Evolutionary conservation across 1,139 yeast species (phyloP), one percentile per base, ranked within the genome.

Genomic region (Yamadazyma sp.): DNA sequence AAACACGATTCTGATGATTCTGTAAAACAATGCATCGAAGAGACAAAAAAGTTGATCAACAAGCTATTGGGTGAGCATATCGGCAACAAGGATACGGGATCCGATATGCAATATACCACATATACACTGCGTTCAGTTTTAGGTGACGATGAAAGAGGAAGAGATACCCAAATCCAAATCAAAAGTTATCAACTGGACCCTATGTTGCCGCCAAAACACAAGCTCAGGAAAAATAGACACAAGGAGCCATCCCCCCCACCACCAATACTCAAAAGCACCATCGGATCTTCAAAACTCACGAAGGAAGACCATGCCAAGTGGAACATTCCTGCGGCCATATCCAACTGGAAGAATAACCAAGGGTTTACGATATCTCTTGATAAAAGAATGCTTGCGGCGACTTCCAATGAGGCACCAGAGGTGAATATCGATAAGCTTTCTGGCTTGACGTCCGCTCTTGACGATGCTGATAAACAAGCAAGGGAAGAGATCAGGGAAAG

Each of bases 291-390:
- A 4, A 80, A 74, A 49, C 58, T 85, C n/a, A 77, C 92, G 0
- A 80, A 80, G 29, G 88, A 84, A 50, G 96, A 89, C 42, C 83
- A 82, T 43, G 81, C 77, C 26, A 76, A 80, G 44, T 92, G 97
- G 97, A 74, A 76, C 35, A 88, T 92, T 21, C 97, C 98, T 0
- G 83, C 96, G 0, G 89, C 95, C 1, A 78, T 92, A 1, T 90
- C 97, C 1, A 89, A 88, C 58, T 92, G 98, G 98, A 90, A 90
- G 59, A 92, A 92, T 57, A 88, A 92, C 18, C 85, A 86, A 48
- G 97, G 98, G 3, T 89, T 82, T 57, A 81, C 96, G 1, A 83
- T 90, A 34, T 81, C 86, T 0, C 61, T 92, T 32, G 96, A 89
- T 40, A 85, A 86, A 53, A 68, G 97, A 43, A 67, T 85, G 45